Evolutionary conservation across 1,284 basidiomycete species (phyloP), one percentile per base, ranked within the genome.

Genomic region (Leccinum solheimii): DNA sequence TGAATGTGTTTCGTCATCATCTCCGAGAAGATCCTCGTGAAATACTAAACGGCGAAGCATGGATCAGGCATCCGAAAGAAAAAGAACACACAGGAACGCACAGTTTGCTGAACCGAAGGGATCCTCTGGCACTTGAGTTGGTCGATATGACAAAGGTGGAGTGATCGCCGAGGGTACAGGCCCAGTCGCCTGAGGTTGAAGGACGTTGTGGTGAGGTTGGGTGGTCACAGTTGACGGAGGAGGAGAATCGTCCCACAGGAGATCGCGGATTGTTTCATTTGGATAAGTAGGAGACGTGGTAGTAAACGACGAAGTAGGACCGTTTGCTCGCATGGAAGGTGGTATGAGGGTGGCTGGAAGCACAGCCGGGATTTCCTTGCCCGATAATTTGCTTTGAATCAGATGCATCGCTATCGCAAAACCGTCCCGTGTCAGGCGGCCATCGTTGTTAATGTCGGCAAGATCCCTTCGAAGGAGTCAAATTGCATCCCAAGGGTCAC

Each of bases 341-440:
- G 97, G 97, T 10, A 98, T 76, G 50, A 99, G 81, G 40, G 86
- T 84, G 26, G 75, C 72, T 1, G 95, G 94, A 16, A 99, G 81
- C 26, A 79, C 76, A 0, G 80, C 64, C 0, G 97, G 97, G 26
- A 97, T 76, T 1, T 92, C 88, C 64, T 87, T 87, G n/a, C 97
- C 97, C 1, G 86, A 83, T 2, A 98, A 79, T 74, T 91, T 95
- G 68, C 85, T 84, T 75, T 95, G 93, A 72, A 99, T 98, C 54
- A 99, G 84, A 76, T 97, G 87, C 89, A 98, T 90, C 3, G 96
- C 97, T 49, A 99, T 91, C 3, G 97, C 97, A 75, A 99, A 99
- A 30, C 96, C 94, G 62, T 98, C 97, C 58, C 89, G 86, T 23
- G 90, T 94, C 48, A 99, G 83, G 55, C 84, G 85, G 5, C 97